These are phyloP conservation scores for Pseudomonodictys pantanalensis DNA, from an alignment of 495 filamentous ascomycete species.

Conservation along the genomic window DNA sequence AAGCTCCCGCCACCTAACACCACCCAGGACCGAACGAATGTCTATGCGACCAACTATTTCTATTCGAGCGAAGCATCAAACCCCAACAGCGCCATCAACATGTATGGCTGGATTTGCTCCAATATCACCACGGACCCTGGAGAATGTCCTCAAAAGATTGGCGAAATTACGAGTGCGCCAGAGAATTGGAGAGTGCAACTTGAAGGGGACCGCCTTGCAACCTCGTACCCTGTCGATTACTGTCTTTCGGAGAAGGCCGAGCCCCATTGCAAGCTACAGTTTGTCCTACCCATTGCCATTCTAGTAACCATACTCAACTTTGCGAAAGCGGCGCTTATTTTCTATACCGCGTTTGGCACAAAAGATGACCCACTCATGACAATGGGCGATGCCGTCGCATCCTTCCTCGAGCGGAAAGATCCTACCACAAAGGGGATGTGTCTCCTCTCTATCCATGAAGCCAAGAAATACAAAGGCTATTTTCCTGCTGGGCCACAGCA, in stretches of 20 bases:
- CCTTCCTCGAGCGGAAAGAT: constrained; percentile 43
- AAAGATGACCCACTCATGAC: constrained; percentile 46
- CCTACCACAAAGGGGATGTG: constrained; percentile 11
- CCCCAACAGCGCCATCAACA: neutral
- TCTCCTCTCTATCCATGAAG: neutral
- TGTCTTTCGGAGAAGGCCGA: constrained; percentile 42
- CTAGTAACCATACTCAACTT: constrained; percentile 44
- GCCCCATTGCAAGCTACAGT: constrained; percentile 47
- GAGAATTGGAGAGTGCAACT: constrained; percentile 24
- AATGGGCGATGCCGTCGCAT: constrained; percentile 52
- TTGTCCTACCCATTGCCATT: constrained; percentile 43
- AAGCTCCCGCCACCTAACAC: constrained; percentile 3
- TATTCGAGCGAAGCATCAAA: neutral
- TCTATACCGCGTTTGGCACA: constrained; percentile 31
- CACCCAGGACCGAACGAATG: neutral
- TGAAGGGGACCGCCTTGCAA: too few relatives aligned
- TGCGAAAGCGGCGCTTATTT: constrained; percentile 45
- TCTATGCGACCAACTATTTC: neutral
- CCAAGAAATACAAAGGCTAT: neutral
- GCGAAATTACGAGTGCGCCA: neutral
- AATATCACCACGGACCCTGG: too few relatives aligned
- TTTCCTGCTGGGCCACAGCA: neutral
- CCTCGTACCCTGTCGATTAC: constrained; percentile 40
- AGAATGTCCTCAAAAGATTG: neutral
- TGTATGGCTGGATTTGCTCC: neutral